A percentile compares a stretch with the other conserved stretches of the same genome.
Conservation (phyloP, 495 filamentous ascomycete species). For the Tuber borchii region DNA sequence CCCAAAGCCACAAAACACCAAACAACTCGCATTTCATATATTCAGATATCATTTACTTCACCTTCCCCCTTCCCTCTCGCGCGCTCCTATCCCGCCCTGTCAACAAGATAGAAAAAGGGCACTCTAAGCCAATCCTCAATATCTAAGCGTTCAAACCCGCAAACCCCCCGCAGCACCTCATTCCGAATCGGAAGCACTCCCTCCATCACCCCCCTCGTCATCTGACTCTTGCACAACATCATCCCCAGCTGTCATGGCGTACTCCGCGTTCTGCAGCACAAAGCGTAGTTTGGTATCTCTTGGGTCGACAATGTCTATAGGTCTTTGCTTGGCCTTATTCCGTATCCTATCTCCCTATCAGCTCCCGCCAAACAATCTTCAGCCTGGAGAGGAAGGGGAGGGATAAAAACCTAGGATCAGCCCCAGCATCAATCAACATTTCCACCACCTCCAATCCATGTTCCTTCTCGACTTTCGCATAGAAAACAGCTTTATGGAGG, state of each 20-base stretch:
- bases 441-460: constrained; percentile 65
- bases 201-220: constrained; percentile 31
- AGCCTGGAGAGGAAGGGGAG: constrained; percentile 4
- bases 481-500: constrained; percentile 79
- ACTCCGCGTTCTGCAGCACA: constrained; percentile 71
- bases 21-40: neutral
- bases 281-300: constrained; percentile 61
- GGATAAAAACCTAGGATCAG: constrained; percentile 56
- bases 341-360: constrained; percentile 46
- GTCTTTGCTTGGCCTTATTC: constrained; percentile 65
- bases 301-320: constrained; percentile 65
- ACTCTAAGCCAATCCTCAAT: neutral
- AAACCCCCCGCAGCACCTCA: neutral
- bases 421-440: constrained; percentile 91
- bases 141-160: neutral
- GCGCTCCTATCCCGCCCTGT: neutral
- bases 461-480: constrained; percentile 64
- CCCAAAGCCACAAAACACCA: neutral
- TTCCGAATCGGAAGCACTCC: constrained; percentile 33
- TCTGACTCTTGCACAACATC: constrained; percentile 41
- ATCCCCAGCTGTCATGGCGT: constrained; percentile 45
- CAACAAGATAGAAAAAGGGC: neutral
- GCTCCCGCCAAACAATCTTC: constrained; percentile 15
- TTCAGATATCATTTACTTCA: neutral
- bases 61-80: neutral